A percentile compares a stretch with the other conserved stretches of the same genome.
These are phyloP conservation scores for Syzygium aromaticum DNA, from an alignment of 345 rosid genomes.

Conservation along the genomic window DNA sequence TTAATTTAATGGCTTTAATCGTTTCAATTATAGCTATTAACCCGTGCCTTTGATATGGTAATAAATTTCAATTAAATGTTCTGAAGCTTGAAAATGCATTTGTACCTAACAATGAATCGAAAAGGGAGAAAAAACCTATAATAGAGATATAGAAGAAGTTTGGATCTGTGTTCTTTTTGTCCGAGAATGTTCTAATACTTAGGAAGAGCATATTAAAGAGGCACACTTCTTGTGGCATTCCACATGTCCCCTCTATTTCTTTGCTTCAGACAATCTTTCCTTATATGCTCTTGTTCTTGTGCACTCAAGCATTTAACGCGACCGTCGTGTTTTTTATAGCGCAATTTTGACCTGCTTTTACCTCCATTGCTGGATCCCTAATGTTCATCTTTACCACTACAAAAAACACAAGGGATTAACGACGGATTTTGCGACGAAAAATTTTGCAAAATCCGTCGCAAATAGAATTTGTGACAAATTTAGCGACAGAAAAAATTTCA, in stretches of 20 bases:
- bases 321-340: neutral
- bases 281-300: neutral
- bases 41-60: neutral
- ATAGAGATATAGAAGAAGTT: neutral
- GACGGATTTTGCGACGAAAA: too few species aligned
- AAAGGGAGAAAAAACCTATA: neutral
- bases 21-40: neutral
- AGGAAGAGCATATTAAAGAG: neutral
- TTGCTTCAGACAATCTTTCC: neutral
- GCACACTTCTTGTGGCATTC: neutral
- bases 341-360: neutral
- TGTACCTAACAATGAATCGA: neutral
- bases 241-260: neutral
- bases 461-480: too few species aligned
- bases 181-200: neutral
- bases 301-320: neutral
- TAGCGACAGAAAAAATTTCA: too few species aligned
- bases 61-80: neutral
- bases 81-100: neutral
- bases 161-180: neutral
- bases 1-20: neutral
- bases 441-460: too few species aligned
- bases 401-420: too few species aligned
- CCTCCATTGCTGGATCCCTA: accelerated
- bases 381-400: neutral